Evolutionary conservation across 1,284 basidiomycete species (phyloP).

Genomic region (Mycosarcoma mackinlayi): DNA sequence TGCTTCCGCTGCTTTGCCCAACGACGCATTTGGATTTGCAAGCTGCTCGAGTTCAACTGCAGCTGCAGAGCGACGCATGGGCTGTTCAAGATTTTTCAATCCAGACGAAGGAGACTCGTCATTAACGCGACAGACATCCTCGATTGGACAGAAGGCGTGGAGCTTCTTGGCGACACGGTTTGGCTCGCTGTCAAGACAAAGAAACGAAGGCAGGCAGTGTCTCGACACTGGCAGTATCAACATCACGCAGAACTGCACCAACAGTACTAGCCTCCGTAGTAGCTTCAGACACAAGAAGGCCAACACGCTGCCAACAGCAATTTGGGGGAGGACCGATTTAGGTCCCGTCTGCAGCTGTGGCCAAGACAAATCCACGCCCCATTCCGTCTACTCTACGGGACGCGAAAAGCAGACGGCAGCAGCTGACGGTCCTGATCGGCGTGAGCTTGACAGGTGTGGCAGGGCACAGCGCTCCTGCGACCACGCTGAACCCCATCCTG

Average conservation of each 20-base stretch:
- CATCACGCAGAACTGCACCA: background rate
- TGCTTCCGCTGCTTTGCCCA: background rate
- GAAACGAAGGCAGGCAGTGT: too few species aligned
- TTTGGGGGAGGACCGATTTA: too few species aligned
- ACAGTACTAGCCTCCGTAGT: background rate
- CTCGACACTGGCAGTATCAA: background rate
- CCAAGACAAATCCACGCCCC: background rate
- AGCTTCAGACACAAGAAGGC: background rate
- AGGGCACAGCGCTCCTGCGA: too few species aligned
- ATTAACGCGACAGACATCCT: conserved; percentile 25
- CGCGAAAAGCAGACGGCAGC: background rate
- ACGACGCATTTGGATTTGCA: conserved; percentile 39
- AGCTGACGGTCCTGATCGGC: too few species aligned
- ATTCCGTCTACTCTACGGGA: background rate
- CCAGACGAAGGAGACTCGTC: background rate
- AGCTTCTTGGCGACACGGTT: conserved; percentile 8
- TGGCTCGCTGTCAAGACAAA: too few species aligned
- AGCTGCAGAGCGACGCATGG: conserved; percentile 6
- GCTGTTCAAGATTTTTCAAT: conserved; percentile 1
- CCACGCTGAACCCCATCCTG: background rate
- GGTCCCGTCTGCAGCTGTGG: background rate
- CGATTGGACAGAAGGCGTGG: conserved; percentile 6
- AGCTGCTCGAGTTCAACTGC: background rate
- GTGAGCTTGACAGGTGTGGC: background rate
- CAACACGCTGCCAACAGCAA: background rate